Base-by-base conservation (phyloP, 2,329 filamentous ascomycete genomes). In the Fusarium liriodendri region DNA sequence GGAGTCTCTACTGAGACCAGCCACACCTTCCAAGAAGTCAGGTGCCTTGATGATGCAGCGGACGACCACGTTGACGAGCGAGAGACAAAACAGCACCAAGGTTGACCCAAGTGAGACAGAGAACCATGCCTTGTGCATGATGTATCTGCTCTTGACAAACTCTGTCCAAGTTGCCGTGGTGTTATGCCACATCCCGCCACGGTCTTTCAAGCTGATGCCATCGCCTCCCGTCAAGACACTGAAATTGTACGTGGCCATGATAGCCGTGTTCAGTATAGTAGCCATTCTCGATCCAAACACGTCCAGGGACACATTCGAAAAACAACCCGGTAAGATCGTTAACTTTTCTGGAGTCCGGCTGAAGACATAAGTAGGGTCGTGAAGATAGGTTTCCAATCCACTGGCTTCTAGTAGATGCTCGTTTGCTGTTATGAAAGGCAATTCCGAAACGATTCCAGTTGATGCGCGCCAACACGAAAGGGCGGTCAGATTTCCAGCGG, bases 1-100 rank as follows among this genome's bases (percentile, higher is more conserved):
- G 6, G 66, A 71, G 57, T 71, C 62, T 32, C 62, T 65, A 0
- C 52, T 71, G 20, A 71, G 32, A 3, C 61, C 62, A 27, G 57
- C 50, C 22, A 69, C 52, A 14, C 66, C 58, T 13, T 59, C 62
- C 32, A 71, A 14, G 20, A 71, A 68, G 40, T 71, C 69, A 5
- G 66, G 62, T 6, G 69, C 65, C 18, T 29, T 65, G 50, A 65
- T 69, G 1, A 45, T 16, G 27, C 27, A 42, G 2, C 69, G 55
- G 6, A 68, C 16, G 7, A 35, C 22, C 25, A 62, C 27, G 35
- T 68, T 71, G 16, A 45, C 27, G 2, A 22, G 11, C 3, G 68
- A 52, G 25, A 57, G 62, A 1, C 33, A 18, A 11, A 65, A n/a
- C 10, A 71, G n/a, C 2, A 68, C 47, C 18, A 54, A 8, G 5